Base-by-base conservation (phyloP, 1,284 basidiomycete species). In the Rhodotorula sp. region DNA sequence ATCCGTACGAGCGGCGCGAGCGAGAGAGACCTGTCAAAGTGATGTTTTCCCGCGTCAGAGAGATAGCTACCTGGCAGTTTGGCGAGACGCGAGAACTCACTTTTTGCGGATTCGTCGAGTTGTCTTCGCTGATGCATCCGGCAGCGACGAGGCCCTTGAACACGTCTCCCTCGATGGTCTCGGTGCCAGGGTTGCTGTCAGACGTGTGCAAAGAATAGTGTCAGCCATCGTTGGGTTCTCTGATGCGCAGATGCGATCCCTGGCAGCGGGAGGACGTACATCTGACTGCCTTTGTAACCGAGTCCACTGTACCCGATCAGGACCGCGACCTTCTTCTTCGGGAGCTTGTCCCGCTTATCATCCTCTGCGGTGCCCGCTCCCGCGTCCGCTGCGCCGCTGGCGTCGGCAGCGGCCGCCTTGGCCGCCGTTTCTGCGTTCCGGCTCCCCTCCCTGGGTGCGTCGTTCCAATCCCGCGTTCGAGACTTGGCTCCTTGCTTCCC, bases 1-100 rank as follows among this genome's bases (percentile, higher is more conserved):
- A 81, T 99, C 97, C 1, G 97, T 99, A 3, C 97, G 85, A 10
- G 97, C 97, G 3, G 95, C 92, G 52, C 97, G 87, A 58, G 88
- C 89, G 19, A 99, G 86, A 61, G 86, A 87, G 64, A 95, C 90
- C 91, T 92, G 50, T n/a, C 45, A 12, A 43, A 19, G 31, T 5
- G 21, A 34, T 7, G 52, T 31, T 2, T 3, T 19, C 19, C 15
- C 21, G 31, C 16, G 38, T 47, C 38, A 23, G 38, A n/a, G 34
- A 21, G 26, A 47, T 16, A 28, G 49, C n/a, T 7, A 19, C 28
- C 16, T n/a, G 12, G 18, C 6, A 21, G 23, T 5, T 4, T 12
- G 15, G 26, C 38, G 31, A 43, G 34, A 28, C 38, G 38, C 47
- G 26, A 38, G 2, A 34, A 34, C 74, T 43, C 6, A 79, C 93